A percentile compares a stretch with the other conserved stretches of the same genome.
phyloP scores from a whole-genome alignment of 768 basidiomycete genomes.

The Flagelloscypha sp. region DNA sequence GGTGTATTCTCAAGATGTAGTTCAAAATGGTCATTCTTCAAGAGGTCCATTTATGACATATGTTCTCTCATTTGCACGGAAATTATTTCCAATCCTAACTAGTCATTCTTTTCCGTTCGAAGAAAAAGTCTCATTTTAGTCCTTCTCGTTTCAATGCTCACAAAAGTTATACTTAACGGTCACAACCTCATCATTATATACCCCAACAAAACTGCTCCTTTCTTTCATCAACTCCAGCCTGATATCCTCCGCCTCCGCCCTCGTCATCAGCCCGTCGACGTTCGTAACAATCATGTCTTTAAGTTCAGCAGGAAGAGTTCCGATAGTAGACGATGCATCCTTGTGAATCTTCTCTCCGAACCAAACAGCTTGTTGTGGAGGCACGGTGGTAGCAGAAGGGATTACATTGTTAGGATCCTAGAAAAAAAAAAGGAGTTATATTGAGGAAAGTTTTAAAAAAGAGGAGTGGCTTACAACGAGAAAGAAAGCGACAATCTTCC shows the following conservation, averaged over 20 bases:
- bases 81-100: too few relatives aligned
- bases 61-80: too few relatives aligned
- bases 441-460: too few relatives aligned
- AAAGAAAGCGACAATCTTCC: conserved; percentile 30
- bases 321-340: conserved; percentile 5
- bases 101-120: too few relatives aligned
- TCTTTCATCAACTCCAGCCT: conserved; percentile 16
- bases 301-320: conserved; percentile 9
- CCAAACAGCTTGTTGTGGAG: conserved; percentile 26
- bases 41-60: too few relatives aligned
- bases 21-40: too few relatives aligned
- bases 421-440: too few relatives aligned
- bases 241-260: conserved; percentile 8
- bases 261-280: conserved; percentile 4
- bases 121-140: too few relatives aligned
- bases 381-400: conserved; percentile 23
- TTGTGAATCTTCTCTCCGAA: conserved; percentile 10
- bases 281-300: conserved; percentile 6
- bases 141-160: conserved; percentile 9
- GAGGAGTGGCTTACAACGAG: too few relatives aligned
- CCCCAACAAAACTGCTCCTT: conserved; percentile 9
- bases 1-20: too few relatives aligned
- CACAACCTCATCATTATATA: conserved; percentile 3
- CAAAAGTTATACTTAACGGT: conserved; percentile 11
- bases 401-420: conserved; percentile 24